Evolutionary conservation across 2,329 filamentous ascomycete genomes (phyloP).

Genomic region (Beauveria australis): DNA sequence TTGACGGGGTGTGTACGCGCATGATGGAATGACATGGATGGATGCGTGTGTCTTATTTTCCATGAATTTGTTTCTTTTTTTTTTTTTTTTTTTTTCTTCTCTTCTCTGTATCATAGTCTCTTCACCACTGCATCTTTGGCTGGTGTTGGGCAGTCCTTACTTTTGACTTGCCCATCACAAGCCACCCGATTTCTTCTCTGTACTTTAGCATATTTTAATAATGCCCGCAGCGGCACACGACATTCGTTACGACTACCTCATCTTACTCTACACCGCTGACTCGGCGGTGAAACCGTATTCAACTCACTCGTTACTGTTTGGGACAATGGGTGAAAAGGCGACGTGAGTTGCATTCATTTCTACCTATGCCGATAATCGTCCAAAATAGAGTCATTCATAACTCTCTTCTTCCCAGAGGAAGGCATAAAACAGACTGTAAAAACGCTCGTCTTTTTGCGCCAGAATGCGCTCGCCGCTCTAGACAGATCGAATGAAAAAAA

Average conservation of each 20-base stretch:
- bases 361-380: background rate
- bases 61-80: background rate
- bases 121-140: background rate
- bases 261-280: background rate
- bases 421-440: background rate
- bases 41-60: background rate
- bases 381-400: too few relatives aligned
- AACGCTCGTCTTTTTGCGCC: background rate
- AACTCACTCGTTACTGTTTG: too few relatives aligned
- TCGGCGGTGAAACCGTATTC: background rate
- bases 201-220: background rate
- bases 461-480: background rate
- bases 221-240: background rate
- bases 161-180: background rate
- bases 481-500: background rate
- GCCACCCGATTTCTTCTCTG: background rate
- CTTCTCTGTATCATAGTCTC: background rate
- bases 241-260: background rate
- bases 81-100: background rate
- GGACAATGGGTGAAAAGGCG: background rate
- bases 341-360: background rate
- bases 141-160: background rate
- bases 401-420: background rate
- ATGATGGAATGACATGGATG: conserved; percentile 6
- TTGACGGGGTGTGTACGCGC: background rate